phyloP scores from a whole-genome alignment of 257 asterid species.

The Przewalskia tangutica region DNA sequence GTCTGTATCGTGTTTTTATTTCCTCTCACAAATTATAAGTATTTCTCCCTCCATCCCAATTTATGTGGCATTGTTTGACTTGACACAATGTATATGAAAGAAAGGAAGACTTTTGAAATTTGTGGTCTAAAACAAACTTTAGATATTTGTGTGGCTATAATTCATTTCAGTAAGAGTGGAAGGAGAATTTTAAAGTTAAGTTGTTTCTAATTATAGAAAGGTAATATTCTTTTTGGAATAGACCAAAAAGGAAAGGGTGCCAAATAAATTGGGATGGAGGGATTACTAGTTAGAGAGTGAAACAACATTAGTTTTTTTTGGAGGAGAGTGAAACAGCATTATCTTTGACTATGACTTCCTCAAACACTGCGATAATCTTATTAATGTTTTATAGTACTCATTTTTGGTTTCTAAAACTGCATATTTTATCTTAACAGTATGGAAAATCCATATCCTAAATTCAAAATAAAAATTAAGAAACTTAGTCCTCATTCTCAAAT shows the following conservation, averaged over 20 bases:
- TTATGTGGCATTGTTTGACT: too few relatives aligned
- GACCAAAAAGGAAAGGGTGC: too few relatives aligned
- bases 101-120: too few relatives aligned
- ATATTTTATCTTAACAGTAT: not conserved
- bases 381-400: not conserved
- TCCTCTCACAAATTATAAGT: not conserved
- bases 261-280: too few relatives aligned
- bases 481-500: not conserved
- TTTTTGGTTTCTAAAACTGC: not conserved
- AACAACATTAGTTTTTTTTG: not conserved
- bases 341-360: not conserved
- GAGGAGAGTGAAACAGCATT: not conserved
- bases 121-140: too few relatives aligned
- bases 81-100: too few relatives aligned
- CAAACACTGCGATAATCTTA: not conserved
- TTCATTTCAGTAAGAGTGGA: too few relatives aligned
- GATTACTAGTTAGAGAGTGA: not conserved
- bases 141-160: too few relatives aligned
- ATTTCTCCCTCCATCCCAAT: too few relatives aligned
- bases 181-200: too few relatives aligned
- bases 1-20: conserved; percentile 20
- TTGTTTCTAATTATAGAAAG: too few relatives aligned
- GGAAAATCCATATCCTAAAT: not conserved
- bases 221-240: too few relatives aligned
- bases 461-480: not conserved